phyloP scores from a whole-genome alignment of 352 stramenopile species.

The Lagenidium giganteum region DNA sequence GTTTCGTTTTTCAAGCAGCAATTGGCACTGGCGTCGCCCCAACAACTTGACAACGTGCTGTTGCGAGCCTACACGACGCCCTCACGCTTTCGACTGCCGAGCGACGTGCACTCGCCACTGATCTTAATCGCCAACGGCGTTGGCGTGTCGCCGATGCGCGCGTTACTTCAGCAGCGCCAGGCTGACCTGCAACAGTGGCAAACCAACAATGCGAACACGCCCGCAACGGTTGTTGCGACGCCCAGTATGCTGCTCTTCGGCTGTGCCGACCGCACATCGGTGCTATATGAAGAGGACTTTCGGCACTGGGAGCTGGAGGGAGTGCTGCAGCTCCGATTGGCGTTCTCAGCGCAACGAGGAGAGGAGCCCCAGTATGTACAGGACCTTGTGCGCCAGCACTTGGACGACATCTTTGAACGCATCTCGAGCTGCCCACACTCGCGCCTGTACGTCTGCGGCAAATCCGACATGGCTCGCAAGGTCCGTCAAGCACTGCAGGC shows the following conservation, averaged over 20 bases:
- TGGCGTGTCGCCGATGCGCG: slow-evolving; percentile 84
- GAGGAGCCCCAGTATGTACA: slow-evolving; percentile 20
- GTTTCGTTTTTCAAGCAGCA: slow-evolving; percentile 18
- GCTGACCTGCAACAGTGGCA: neutral
- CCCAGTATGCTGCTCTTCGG: slow-evolving; percentile 28
- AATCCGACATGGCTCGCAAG: slow-evolving; percentile 11
- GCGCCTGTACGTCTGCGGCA: slow-evolving; percentile 23
- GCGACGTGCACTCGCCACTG: slow-evolving; percentile 71
- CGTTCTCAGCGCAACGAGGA: slow-evolving; percentile 12
- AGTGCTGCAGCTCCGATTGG: slow-evolving; percentile 22
- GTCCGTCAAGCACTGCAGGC: slow-evolving; percentile 18
- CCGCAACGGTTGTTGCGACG: neutral
- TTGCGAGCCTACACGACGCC: slow-evolving; percentile 83
- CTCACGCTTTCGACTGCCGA: slow-evolving; percentile 88
- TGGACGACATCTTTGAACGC: slow-evolving; percentile 16
- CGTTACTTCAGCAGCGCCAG: slow-evolving; percentile 28
- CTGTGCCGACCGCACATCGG: slow-evolving; percentile 16
- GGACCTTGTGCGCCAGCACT: slow-evolving; percentile 13
- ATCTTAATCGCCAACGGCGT: slow-evolving; percentile 91
- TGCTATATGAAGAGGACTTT: slow-evolving; percentile 32
- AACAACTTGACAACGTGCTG: slow-evolving; percentile 51
- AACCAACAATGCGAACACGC: neutral
- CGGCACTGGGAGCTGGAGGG: slow-evolving; percentile 21
- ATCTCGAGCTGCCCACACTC: slow-evolving; percentile 11
- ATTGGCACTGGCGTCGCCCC: slow-evolving; percentile 9